Evolutionary conservation across 306 rosid genomes (phyloP).

Genomic region (Mimosa bimucronata): DNA sequence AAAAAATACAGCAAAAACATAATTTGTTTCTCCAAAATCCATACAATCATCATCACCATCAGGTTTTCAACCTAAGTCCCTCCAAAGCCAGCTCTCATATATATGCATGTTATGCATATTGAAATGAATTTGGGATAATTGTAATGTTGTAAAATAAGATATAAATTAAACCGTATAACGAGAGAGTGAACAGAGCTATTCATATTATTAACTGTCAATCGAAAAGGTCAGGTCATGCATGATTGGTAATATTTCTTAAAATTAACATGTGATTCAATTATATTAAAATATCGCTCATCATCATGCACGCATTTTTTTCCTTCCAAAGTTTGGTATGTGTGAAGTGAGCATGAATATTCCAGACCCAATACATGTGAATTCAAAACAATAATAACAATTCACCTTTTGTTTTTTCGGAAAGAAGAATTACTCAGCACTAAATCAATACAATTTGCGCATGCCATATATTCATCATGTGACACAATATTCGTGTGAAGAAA

Average conservation of each 20-base stretch:
- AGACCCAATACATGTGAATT: neutral
- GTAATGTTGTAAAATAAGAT: too few species aligned
- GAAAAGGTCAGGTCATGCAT: neutral
- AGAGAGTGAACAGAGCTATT: neutral
- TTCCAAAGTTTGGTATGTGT: neutral
- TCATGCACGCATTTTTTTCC: neutral
- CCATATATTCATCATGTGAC: neutral
- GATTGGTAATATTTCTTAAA: neutral
- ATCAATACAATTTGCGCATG: neutral
- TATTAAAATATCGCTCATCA: neutral
- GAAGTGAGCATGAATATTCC: neutral
- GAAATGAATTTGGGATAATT: too few species aligned
- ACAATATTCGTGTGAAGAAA: slow-evolving; percentile 4
- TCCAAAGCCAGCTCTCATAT: neutral
- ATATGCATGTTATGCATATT: too few species aligned
- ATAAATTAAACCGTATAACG: too few species aligned
- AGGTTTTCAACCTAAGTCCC: too few species aligned
- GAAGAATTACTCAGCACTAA: too few species aligned
- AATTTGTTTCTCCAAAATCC: too few species aligned
- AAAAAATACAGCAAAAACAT: too few species aligned
- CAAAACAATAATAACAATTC: neutral
- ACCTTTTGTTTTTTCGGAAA: neutral
- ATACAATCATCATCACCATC: too few species aligned
- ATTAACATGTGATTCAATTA: neutral
- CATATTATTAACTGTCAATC: neutral